phyloP scores from a whole-genome alignment of 331 rosid genomes.

The Malus hybrid region DNA sequence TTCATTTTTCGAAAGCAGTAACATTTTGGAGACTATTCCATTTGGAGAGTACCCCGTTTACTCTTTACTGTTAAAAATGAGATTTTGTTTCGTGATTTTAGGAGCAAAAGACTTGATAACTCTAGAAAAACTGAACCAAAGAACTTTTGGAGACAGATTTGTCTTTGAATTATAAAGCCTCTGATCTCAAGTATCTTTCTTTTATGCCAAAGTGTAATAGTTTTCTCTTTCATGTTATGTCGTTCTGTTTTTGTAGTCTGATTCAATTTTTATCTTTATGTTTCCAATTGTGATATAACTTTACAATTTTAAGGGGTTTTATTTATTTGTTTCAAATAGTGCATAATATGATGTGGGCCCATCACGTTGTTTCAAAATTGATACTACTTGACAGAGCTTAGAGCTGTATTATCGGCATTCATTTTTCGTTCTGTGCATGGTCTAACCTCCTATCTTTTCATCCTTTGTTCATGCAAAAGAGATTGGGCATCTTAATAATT shows the following conservation, averaged over 20 bases:
- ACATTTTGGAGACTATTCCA: background rate
- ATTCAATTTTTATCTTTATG: background rate
- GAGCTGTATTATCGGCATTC: background rate
- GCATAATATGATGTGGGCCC: background rate
- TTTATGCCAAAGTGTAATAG: background rate
- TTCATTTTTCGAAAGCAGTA: constrained; percentile 8
- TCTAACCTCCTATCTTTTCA: background rate
- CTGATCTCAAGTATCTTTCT: background rate
- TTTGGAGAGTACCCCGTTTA: background rate
- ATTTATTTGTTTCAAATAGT: background rate
- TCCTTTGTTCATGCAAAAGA: background rate
- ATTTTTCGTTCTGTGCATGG: background rate
- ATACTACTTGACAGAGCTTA: background rate
- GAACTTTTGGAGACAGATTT: background rate
- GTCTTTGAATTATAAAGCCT: background rate
- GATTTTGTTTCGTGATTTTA: background rate
- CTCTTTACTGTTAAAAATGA: background rate
- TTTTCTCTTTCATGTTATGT: background rate
- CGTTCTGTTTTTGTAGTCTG: background rate
- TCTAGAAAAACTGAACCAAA: background rate
- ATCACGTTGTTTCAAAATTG: background rate
- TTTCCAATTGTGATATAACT: background rate
- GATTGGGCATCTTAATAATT: constrained; percentile 10
- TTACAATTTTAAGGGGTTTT: background rate
- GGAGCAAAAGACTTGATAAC: background rate